Base-by-base conservation (phyloP, 805 yeast species). In the Kodamaea fukazawae region DNA sequence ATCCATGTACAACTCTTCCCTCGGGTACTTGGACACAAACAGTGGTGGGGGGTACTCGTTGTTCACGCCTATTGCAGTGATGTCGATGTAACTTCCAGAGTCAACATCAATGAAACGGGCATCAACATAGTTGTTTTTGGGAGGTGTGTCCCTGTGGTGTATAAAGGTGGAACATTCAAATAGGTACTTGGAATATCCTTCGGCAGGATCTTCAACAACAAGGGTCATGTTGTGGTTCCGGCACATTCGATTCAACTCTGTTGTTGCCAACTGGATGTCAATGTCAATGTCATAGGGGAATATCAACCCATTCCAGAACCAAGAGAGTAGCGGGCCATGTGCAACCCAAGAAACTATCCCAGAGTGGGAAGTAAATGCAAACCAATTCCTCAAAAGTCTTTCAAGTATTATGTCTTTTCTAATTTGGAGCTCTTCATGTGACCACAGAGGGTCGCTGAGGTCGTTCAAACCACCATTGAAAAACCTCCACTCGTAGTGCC, bases 141-240 rank as follows among this genome's bases (percentile, higher is more conserved):
- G 45, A 18, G 63, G 51, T n/a, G 42, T 51, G 34, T 53, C 57
- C 28, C 69, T 45, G 42, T 61, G 64, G 39, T 59, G 63, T 25
- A 62, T 44, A 43, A 53, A 63, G 1, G 64, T 56, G 6, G 60
- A 56, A 34, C 60, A 56, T 42, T 63, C 67, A 40, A 63, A 46
- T 22, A 63, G 55, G 38, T 48, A 63, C 30, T 44, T 39, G 11
- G 49, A 49, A 34, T 41, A 53, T 1, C 60, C 60, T 27, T 53
- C 54, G 10, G 40, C 46, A 9, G 46, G 39, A 28, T 46, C 44
- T 23, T 48, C 50, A 12, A 48, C 45, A 6, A 48, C 44, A 8
- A 46, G 27, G 11, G 46, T 48, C 45, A 46, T 46, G 42, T 48
- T 48, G 37, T 42, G 39, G 18, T 33, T 8, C 7, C 30, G 36